Evolutionary conservation across 352 stramenopile genomes (phyloP).

Genomic region (Pythium brachiatum): DNA sequence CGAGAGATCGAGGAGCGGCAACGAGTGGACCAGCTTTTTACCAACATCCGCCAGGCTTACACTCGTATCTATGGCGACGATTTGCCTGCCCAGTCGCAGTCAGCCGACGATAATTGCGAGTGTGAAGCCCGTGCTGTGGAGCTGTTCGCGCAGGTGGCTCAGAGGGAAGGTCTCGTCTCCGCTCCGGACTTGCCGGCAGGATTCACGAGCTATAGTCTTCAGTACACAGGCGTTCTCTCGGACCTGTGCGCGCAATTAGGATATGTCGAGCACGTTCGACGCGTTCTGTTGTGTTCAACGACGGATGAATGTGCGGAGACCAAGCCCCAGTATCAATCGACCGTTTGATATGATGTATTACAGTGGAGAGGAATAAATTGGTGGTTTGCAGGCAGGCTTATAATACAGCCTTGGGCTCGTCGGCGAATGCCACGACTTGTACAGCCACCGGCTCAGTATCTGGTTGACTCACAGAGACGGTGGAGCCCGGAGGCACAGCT

Average conservation of each 20-base stretch:
- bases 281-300: constrained; percentile 1
- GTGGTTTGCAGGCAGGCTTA: no score
- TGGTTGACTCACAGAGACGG: no score
- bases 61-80: background rate
- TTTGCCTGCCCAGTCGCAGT: constrained; percentile 27
- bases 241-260: constrained; percentile 13
- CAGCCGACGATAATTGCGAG: background rate
- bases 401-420: no score
- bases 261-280: background rate
- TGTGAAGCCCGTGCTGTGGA: constrained; percentile 23
- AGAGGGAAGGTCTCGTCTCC: background rate
- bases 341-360: background rate
- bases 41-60: background rate
- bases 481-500: background rate
- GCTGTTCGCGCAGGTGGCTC: constrained; percentile 8
- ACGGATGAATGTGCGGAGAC: background rate
- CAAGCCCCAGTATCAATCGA: background rate
- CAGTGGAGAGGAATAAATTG: no score
- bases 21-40: constrained; percentile 30
- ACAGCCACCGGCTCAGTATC: no score
- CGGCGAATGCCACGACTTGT: no score
- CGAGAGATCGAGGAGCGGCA: constrained; percentile 42
- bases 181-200: constrained; percentile 28
- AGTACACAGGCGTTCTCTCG: constrained; percentile 37
- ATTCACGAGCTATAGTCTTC: constrained; percentile 71